phyloP scores from a whole-genome alignment of 2,329 filamentous ascomycete genomes.

The Exophiala lecanii-corni region DNA sequence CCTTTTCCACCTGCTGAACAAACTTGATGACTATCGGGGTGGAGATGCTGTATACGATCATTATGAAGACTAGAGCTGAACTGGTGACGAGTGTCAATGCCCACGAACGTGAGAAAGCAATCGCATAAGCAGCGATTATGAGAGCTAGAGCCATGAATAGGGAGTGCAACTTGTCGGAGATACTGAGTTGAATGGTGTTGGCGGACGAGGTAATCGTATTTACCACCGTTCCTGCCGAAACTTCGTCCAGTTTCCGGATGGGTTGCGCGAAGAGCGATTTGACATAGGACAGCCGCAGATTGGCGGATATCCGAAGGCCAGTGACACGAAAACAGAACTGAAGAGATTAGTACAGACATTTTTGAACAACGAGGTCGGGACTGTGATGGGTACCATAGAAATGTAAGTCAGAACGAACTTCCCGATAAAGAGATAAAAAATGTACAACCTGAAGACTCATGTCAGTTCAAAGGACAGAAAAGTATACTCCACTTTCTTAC shows the following conservation, averaged over 20 bases:
- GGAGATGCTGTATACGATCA: slow-evolving; percentile 27
- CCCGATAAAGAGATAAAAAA: slow-evolving; percentile 55
- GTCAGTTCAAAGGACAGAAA: background rate
- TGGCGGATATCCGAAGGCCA: slow-evolving; percentile 48
- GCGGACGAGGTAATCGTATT: slow-evolving; percentile 50
- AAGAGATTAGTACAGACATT: slow-evolving; percentile 5
- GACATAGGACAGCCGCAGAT: slow-evolving; percentile 48
- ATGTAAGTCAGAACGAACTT: slow-evolving; percentile 53
- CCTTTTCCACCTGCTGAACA: slow-evolving; percentile 28
- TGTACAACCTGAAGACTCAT: slow-evolving; percentile 35
- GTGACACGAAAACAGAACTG: slow-evolving; percentile 47
- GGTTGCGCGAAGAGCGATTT: slow-evolving; percentile 47
- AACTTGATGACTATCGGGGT: slow-evolving; percentile 31
- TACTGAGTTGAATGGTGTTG: slow-evolving; percentile 51
- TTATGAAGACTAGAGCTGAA: slow-evolving; percentile 42
- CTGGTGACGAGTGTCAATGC: slow-evolving; percentile 49
- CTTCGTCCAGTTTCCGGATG: slow-evolving; percentile 46
- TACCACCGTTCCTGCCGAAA: slow-evolving; percentile 48
- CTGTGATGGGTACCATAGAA: slow-evolving; percentile 42
- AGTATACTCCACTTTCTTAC: slow-evolving; percentile 15
- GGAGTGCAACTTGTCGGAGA: slow-evolving; percentile 49
- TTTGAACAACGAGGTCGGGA: background rate
- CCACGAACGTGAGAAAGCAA: slow-evolving; percentile 51
- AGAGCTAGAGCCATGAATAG: slow-evolving; percentile 41
- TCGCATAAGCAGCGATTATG: slow-evolving; percentile 43